Evolutionary conservation across 179 eudicot species (phyloP).

Genomic region (Gypsophila paniculata): DNA sequence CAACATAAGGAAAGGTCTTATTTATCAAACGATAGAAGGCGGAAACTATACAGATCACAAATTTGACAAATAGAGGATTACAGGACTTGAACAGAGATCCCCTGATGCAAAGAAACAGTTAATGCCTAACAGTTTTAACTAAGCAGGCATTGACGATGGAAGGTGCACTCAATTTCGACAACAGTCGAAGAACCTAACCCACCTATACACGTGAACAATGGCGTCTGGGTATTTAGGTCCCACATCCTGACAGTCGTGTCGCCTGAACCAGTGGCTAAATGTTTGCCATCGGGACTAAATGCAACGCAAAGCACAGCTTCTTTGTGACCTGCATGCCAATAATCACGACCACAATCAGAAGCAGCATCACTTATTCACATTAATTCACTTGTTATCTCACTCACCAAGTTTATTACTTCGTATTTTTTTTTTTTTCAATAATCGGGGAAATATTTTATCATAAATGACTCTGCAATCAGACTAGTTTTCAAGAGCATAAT

Average conservation of each 20-base stretch:
- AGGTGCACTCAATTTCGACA: neutral
- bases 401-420: no score
- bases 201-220: constrained; percentile 83
- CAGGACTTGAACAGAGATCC: neutral
- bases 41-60: neutral
- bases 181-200: constrained; percentile 14
- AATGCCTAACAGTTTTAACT: neutral
- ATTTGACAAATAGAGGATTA: neutral
- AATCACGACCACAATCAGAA: constrained; percentile 5
- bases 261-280: constrained; percentile 91
- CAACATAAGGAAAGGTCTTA: neutral
- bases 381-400: neutral
- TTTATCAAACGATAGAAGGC: constrained; percentile 13
- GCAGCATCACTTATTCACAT: neutral
- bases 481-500: no score
- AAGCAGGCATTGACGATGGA: neutral
- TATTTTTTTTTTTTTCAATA: no score
- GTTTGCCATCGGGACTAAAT: constrained; percentile 91
- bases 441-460: no score
- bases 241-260: constrained; percentile 85
- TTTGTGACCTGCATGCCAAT: constrained; percentile 55
- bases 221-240: constrained; percentile 86
- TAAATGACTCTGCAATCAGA: no score
- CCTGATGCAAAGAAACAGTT: neutral
- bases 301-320: constrained; percentile 92